Evolutionary conservation across 805 yeast genomes (phyloP), one percentile per base, ranked within the genome.

Genomic region (Pichia heedii): DNA sequence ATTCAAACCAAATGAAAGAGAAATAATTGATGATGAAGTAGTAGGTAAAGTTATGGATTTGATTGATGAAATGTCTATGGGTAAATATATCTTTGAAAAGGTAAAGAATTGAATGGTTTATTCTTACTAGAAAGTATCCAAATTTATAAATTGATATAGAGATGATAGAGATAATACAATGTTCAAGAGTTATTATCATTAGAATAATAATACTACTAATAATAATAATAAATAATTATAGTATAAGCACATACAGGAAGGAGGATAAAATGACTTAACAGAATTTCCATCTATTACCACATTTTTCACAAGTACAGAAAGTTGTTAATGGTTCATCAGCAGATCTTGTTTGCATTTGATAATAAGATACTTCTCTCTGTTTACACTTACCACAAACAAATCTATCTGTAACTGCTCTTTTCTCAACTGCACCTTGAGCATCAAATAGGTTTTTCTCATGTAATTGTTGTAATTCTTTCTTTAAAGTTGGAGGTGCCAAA

Each of bases 321-420:
- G 98, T 93, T 8, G 98, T 93, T 57, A 93, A 75, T 47, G 98
- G 98, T 66, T 93, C 98, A 77, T 93, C 98, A 18, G 98, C 98
- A 45, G 96, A 85, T 66, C 98, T 75, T 29, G 98, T 93, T 71
- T 93, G 98, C 82, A 93, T 76, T 68, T 93, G 98, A 65, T 89
- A 90, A 63, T 93, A 93, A 54, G 95, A 84, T 35, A 93, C 98
- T 70, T 87, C 88, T 73, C 89, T 88, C 62, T 88, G 90, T 66
- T 90, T 93, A 76, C 98, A 93, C 64, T 90, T 93, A 40, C 97
- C 97, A 67, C 98, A 93, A 2, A 95, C 83, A 63, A 93, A 93
- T 63, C 97, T 74, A 63, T 90, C 97, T 8, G 98, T 93, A 33
- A 87, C 88, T 1, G 97, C 95, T 55, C 97, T 76, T 69, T 88